Percentiles rank a stretch among this genome's conserved stretches.
These are phyloP conservation scores for Pythium dissimile DNA, from an alignment of 352 stramenopile genomes.

Conservation along the genomic window DNA sequence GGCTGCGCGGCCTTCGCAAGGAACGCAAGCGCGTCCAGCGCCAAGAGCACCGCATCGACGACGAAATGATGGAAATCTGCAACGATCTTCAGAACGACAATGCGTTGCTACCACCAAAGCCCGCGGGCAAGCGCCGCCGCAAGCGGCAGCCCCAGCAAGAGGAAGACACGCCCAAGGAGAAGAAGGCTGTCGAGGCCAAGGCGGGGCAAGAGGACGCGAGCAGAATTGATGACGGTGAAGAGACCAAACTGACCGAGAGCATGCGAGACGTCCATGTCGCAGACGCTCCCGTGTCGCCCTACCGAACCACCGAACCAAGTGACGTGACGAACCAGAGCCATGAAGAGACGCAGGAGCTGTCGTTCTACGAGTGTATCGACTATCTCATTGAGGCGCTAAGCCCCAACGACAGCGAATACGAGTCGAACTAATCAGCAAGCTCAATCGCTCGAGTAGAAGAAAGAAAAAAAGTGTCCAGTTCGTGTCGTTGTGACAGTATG, in stretches of 20 bases:
- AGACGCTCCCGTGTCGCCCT: not conserved
- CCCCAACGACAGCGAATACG: conserved; percentile 13
- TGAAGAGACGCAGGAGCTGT: no score
- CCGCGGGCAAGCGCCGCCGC: not conserved
- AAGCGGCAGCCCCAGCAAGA: not conserved
- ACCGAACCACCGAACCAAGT: no score
- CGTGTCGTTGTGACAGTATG: no score
- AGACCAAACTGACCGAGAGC: conserved; percentile 10
- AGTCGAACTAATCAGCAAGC: not conserved
- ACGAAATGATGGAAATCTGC: conserved; percentile 9
- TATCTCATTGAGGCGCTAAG: conserved; percentile 15
- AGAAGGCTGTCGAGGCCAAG: not conserved
- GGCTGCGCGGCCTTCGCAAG: conserved; percentile 9
- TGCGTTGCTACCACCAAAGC: not conserved
- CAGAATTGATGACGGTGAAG: not conserved
- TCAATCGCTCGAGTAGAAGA: no score
- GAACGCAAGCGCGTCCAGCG: not conserved
- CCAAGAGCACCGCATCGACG: conserved; percentile 10
- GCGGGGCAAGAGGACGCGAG: not conserved
- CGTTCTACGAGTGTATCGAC: conserved; percentile 13
- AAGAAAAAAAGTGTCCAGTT: no score
- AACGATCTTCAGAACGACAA: conserved; percentile 11
- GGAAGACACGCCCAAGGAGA: not conserved
- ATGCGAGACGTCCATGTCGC: conserved; percentile 3
- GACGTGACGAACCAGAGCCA: no score